Conservation (phyloP, 331 rosid species). For the Erythrophleum ivorense region DNA sequence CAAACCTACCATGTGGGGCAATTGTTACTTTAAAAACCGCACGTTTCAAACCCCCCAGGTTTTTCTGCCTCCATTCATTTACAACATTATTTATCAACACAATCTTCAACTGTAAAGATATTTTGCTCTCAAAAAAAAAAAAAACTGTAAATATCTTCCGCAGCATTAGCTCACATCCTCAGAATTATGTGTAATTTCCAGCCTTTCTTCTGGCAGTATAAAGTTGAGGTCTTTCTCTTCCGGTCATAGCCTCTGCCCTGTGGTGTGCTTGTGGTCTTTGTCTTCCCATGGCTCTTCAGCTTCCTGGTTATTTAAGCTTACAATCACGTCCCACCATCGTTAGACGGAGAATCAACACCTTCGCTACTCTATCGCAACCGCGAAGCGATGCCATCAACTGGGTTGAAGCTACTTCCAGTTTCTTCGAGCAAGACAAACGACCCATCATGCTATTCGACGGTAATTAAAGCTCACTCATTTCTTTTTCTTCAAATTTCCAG, state of each 20-base stretch:
- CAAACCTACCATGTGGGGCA: too few species aligned
- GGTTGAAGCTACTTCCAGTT: slow-evolving; percentile 74
- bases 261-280: not conserved
- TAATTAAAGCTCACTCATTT: slow-evolving; percentile 17
- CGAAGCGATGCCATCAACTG: slow-evolving; percentile 49
- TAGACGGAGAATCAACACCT: slow-evolving; percentile 39
- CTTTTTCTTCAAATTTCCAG: not conserved
- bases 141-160: not conserved
- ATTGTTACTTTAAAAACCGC: too few species aligned
- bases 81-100: too few species aligned
- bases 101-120: too few species aligned
- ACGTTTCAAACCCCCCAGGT: too few species aligned
- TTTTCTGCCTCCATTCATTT: too few species aligned
- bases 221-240: not conserved
- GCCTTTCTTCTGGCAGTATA: not conserved
- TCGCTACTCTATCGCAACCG: slow-evolving; percentile 61
- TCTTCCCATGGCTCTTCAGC: slow-evolving; percentile 60
- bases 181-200: not conserved
- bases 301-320: slow-evolving; percentile 41
- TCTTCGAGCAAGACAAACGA: slow-evolving; percentile 73
- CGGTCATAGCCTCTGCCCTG: not conserved
- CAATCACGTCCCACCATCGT: slow-evolving; percentile 35
- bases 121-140: too few species aligned
- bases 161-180: not conserved
- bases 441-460: slow-evolving; percentile 98